Evolutionary conservation across 441 rosid genomes (phyloP).

Genomic region (Hura crepitans): DNA sequence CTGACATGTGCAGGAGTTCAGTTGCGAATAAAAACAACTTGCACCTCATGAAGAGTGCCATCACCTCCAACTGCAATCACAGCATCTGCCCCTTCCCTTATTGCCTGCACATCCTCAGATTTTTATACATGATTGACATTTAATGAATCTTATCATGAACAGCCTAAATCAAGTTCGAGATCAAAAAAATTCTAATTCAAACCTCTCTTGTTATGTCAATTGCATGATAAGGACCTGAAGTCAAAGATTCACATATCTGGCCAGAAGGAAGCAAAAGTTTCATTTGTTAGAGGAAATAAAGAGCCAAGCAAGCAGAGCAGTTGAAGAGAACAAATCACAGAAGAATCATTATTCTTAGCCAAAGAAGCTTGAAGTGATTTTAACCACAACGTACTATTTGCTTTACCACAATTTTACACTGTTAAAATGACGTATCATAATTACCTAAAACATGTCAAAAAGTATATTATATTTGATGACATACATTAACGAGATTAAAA

Average conservation of each 20-base stretch:
- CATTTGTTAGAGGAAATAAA: neutral
- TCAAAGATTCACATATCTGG: slow-evolving; percentile 75
- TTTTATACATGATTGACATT: slow-evolving; percentile 15
- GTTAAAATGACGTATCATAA: neutral
- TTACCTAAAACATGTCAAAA: neutral
- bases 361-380: neutral
- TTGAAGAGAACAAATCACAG: slow-evolving; percentile 1
- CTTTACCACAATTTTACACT: neutral
- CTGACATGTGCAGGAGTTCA: neutral
- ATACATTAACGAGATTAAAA: neutral
- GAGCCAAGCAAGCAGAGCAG: neutral
- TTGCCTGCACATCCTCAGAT: slow-evolving; percentile 50
- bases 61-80: slow-evolving; percentile 99
- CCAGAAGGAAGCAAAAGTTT: slow-evolving; percentile 1
- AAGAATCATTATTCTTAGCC: neutral
- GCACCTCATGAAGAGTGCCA: slow-evolving; percentile 95
- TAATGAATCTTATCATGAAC: neutral
- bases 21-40: slow-evolving; percentile 3
- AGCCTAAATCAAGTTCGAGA: slow-evolving; percentile 19
- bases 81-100: slow-evolving; percentile 88
- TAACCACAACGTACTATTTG: neutral
- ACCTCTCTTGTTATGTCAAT: slow-evolving; percentile 95
- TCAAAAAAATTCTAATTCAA: slow-evolving; percentile 12
- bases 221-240: slow-evolving; percentile 94
- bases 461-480: neutral